Percentiles rank a stretch among this genome's conserved stretches.
These are phyloP conservation scores for Globisporangium nunn DNA, from an alignment of 352 stramenopile genomes.

Conservation along the genomic window DNA sequence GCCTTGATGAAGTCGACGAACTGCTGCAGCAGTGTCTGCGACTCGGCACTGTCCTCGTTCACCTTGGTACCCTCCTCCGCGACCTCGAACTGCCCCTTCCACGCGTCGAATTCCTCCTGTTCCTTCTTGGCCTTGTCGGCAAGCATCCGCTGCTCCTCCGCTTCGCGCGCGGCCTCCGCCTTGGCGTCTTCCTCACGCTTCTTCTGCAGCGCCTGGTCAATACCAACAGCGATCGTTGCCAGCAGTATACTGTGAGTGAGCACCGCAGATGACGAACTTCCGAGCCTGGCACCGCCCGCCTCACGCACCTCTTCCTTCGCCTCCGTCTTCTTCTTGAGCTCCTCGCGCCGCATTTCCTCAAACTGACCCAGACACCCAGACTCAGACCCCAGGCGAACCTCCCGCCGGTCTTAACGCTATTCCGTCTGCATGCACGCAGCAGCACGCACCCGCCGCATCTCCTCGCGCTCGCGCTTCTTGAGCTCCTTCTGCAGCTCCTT, in stretches of 20 bases:
- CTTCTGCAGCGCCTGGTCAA: conserved; percentile 27
- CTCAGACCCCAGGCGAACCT: background rate
- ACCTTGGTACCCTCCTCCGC: conserved; percentile 54
- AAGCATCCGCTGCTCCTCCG: conserved; percentile 31
- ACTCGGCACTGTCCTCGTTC: conserved; percentile 52
- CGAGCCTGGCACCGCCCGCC: too few species aligned
- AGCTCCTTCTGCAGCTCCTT: conserved; percentile 76
- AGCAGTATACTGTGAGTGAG: too few species aligned
- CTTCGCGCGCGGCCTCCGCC: conserved; percentile 35
- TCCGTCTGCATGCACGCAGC: background rate
- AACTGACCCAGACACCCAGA: conserved; percentile 28
- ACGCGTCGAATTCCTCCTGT: conserved; percentile 70
- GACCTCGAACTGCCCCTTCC: conserved; percentile 70
- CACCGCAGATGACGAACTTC: too few species aligned
- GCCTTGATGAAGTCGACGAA: conserved; percentile 74
- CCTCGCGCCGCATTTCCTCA: conserved; percentile 58
- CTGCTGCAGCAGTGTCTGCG: conserved; percentile 50
- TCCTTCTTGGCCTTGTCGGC: conserved; percentile 57
- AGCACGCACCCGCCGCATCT: conserved; percentile 44
- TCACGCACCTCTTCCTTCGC: conserved; percentile 42
- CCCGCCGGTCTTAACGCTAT: too few species aligned
- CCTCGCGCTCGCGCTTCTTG: conserved; percentile 67
- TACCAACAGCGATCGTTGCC: too few species aligned
- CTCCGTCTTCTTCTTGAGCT: conserved; percentile 38
- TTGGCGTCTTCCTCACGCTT: conserved; percentile 52